Evolutionary conservation across 306 rosid genomes (phyloP).

Genomic region (Gastrolobium villosum): DNA sequence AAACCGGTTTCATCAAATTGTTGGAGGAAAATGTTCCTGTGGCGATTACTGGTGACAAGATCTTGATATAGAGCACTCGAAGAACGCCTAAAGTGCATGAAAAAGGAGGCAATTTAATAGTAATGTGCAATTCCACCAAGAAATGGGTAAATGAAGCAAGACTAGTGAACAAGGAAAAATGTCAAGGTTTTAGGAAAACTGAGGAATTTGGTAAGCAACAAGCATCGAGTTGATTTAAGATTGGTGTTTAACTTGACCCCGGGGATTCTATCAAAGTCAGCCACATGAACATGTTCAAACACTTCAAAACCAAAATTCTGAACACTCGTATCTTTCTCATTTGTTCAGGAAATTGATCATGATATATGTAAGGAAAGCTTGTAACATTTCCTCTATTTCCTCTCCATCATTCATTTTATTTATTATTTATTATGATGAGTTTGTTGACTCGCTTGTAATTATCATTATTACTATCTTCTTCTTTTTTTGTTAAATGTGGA

Average conservation of each 20-base stretch:
- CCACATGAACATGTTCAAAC: no score
- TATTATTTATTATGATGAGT: no score
- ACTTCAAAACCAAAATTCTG: no score
- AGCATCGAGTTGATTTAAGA: conserved; percentile 22
- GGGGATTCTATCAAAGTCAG: no score
- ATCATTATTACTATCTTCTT: no score
- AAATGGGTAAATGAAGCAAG: background rate
- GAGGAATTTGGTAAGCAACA: background rate
- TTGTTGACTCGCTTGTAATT: no score
- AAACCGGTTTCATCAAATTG: conserved; percentile 77
- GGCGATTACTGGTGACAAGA: conserved; percentile 81
- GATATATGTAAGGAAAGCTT: no score
- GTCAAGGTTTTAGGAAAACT: background rate
- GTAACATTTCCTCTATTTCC: no score
- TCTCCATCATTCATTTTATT: no score
- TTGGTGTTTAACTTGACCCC: conserved; percentile 9
- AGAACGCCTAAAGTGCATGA: background rate
- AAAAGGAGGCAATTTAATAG: background rate
- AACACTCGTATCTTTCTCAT: no score
- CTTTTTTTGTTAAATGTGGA: no score
- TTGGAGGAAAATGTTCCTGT: conserved; percentile 83
- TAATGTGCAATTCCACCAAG: conserved; percentile 4
- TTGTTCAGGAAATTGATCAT: no score
- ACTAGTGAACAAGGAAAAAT: conserved; percentile 13
- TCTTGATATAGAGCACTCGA: conserved; percentile 7